Percentiles rank a stretch among this genome's conserved stretches.
phyloP scores from a whole-genome alignment of 306 rosid genomes.

The Cicer chorassanicum region DNA sequence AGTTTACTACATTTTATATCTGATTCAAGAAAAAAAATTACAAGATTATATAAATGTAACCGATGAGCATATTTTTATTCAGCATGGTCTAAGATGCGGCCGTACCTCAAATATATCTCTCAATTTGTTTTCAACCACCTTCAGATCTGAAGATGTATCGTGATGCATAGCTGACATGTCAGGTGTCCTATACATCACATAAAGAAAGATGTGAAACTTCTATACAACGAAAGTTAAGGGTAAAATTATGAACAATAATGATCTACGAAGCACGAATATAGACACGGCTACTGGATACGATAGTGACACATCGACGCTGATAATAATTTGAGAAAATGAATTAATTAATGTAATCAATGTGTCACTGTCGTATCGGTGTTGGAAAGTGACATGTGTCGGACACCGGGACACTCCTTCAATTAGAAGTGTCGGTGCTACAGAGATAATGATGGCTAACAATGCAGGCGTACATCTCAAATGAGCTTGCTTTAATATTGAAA shows the following conservation, averaged over 20 bases:
- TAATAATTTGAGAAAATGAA: no score
- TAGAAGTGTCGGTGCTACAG: no score
- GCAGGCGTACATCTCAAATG: neutral
- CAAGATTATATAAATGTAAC: neutral
- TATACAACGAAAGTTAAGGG: conserved; percentile 6
- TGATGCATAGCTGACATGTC: conserved; percentile 93
- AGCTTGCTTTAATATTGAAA: neutral
- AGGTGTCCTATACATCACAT: conserved; percentile 73
- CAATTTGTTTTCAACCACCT: conserved; percentile 72
- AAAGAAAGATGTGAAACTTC: conserved; percentile 27
- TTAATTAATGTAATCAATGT: no score
- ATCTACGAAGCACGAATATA: no score
- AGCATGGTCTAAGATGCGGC: neutral
- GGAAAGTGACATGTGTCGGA: no score
- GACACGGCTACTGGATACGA: no score
- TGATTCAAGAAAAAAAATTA: neutral
- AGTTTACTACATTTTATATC: conserved; percentile 14
- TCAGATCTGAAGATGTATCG: conserved; percentile 82
- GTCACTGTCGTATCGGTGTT: no score
- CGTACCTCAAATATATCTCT: conserved; percentile 80
- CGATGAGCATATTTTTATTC: conserved; percentile 13
- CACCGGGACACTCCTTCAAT: no score
- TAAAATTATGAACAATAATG: conserved; percentile 17
- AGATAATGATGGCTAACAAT: no score
- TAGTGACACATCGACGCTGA: no score